Conservation (phyloP, 768 basidiomycete species). For the Calocybe indica region DNA sequence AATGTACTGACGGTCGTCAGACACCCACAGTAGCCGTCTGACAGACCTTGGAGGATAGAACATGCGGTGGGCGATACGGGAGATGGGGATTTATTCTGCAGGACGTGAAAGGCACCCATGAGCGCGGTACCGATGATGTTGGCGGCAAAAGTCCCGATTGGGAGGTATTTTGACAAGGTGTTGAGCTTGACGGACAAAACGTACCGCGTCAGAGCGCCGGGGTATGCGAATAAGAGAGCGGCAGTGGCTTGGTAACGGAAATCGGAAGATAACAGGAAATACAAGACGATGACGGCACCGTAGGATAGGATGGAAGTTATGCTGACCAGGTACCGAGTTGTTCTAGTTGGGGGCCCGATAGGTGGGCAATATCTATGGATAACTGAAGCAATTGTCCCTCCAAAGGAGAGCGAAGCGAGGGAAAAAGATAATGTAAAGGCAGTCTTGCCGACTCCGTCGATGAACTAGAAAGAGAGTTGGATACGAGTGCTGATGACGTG, state of each 20-base stretch:
- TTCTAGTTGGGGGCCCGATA: slow-evolving; percentile 33
- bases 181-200: slow-evolving; percentile 72
- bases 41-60: slow-evolving; percentile 70
- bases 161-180: slow-evolving; percentile 50
- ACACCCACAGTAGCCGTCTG: slow-evolving; percentile 93
- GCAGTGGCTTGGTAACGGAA: slow-evolving; percentile 82
- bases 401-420: slow-evolving; percentile 72
- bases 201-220: slow-evolving; percentile 84
- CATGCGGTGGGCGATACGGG: slow-evolving; percentile 48
- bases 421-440: slow-evolving; percentile 75
- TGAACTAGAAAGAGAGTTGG: slow-evolving; percentile 46
- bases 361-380: slow-evolving; percentile 35
- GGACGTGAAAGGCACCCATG: slow-evolving; percentile 64
- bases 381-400: slow-evolving; percentile 51
- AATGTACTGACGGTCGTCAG: slow-evolving; percentile 94
- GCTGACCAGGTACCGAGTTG: slow-evolving; percentile 45
- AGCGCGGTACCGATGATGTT: slow-evolving; percentile 81
- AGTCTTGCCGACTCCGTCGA: slow-evolving; percentile 81
- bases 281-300: slow-evolving; percentile 69
- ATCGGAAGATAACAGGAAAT: slow-evolving; percentile 61
- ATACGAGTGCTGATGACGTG: background rate
- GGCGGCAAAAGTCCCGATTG: slow-evolving; percentile 74
- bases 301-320: slow-evolving; percentile 60
- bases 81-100: slow-evolving; percentile 48
- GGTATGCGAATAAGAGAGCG: slow-evolving; percentile 84